Evolutionary conservation across 805 yeast species (phyloP).

Genomic region (Hanseniaspora thailandica): DNA sequence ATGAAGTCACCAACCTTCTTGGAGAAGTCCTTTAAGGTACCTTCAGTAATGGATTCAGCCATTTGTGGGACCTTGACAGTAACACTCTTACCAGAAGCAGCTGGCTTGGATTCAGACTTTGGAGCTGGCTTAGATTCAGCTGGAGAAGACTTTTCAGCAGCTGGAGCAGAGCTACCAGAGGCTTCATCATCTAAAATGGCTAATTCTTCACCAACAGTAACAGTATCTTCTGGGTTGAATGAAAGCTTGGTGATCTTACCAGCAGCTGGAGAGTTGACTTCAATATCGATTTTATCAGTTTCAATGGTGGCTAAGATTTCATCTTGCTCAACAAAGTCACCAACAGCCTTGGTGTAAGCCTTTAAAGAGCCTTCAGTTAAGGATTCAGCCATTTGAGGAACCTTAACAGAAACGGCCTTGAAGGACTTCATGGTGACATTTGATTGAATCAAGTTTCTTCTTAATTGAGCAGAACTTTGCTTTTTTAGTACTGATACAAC

Average conservation of each 20-base stretch:
- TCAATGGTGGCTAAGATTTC: slow-evolving; percentile 93
- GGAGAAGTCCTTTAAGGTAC: slow-evolving; percentile 63
- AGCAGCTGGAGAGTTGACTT: slow-evolving; percentile 84
- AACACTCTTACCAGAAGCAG: slow-evolving; percentile 26
- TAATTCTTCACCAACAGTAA: slow-evolving; percentile 88
- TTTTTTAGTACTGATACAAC: not conserved
- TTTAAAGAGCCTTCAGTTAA: slow-evolving; percentile 91
- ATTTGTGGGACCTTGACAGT: slow-evolving; percentile 87
- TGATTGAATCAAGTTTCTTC: slow-evolving; percentile 31
- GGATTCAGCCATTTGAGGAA: slow-evolving; percentile 98
- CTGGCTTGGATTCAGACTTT: slow-evolving; percentile 17
- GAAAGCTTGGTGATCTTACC: slow-evolving; percentile 81
- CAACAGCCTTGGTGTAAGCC: slow-evolving; percentile 58
- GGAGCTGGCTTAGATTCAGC: slow-evolving; percentile 22
- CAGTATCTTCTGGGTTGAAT: slow-evolving; percentile 81
- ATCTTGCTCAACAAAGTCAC: slow-evolving; percentile 76
- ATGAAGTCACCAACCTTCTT: slow-evolving; percentile 83
- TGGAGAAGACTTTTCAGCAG: slow-evolving; percentile 20
- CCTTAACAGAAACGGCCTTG: slow-evolving; percentile 51
- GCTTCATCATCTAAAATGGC: slow-evolving; percentile 77
- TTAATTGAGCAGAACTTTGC: slow-evolving; percentile 29
- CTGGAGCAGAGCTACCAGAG: slow-evolving; percentile 37
- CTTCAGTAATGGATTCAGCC: slow-evolving; percentile 98
- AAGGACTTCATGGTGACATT: slow-evolving; percentile 5
- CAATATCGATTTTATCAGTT: slow-evolving; percentile 96